A percentile compares a stretch with the other conserved stretches of the same genome.
These are phyloP conservation scores for Solanum chacoense DNA, from an alignment of 305 asterid genomes.

Conservation along the genomic window DNA sequence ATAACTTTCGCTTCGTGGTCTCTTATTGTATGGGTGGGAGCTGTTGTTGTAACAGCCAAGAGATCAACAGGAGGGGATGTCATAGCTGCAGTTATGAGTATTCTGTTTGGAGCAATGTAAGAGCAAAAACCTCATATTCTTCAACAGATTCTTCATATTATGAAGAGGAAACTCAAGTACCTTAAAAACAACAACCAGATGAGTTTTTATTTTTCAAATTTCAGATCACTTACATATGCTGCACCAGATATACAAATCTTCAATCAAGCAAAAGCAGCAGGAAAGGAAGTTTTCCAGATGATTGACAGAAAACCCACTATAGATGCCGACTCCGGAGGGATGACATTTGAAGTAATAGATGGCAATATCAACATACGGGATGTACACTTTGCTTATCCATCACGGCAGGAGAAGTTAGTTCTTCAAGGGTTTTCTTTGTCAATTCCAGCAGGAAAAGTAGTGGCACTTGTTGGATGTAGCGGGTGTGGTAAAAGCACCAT, in stretches of 20 bases:
- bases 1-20: slow-evolving; percentile 81
- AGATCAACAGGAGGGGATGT: slow-evolving; percentile 69
- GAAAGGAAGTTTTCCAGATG: slow-evolving; percentile 65
- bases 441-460: slow-evolving; percentile 76
- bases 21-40: slow-evolving; percentile 82
- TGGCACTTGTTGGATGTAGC: slow-evolving; percentile 66
- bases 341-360: slow-evolving; percentile 26
- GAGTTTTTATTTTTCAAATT: slow-evolving; percentile 10
- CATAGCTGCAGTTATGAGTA: slow-evolving; percentile 87
- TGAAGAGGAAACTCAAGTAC: not conserved
- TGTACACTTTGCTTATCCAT: slow-evolving; percentile 62
- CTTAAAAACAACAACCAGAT: not conserved
- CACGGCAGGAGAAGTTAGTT: slow-evolving; percentile 40
- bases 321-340: slow-evolving; percentile 27
- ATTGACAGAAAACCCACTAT: slow-evolving; percentile 59
- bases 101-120: slow-evolving; percentile 88
- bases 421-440: slow-evolving; percentile 72
- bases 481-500: slow-evolving; percentile 89
- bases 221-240: slow-evolving; percentile 77
- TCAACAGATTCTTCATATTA: not conserved
- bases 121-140: slow-evolving; percentile 9
- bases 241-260: slow-evolving; percentile 88
- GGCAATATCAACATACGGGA: slow-evolving; percentile 50
- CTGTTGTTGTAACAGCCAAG: slow-evolving; percentile 49
- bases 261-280: slow-evolving; percentile 87